Evolutionary conservation across 139 green algal genomes (phyloP).

Genomic region (Pleodorina starrii): DNA sequence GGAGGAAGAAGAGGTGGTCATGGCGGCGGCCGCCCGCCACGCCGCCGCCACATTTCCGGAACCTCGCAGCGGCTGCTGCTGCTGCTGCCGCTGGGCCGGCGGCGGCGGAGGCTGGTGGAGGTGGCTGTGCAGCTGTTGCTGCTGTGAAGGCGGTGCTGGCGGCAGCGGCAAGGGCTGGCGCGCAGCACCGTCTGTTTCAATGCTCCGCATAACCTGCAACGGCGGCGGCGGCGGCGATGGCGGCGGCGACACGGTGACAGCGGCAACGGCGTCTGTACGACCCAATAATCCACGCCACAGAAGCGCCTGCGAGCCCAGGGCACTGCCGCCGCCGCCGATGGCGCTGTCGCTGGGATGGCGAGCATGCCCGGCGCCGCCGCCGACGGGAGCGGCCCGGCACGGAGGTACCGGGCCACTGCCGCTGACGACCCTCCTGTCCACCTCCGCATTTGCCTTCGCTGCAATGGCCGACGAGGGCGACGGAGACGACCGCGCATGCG

Average conservation of each 20-base stretch:
- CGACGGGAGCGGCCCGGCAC: background rate
- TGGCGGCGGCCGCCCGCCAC: background rate
- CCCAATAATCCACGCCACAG: too few relatives aligned
- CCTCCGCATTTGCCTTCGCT: background rate
- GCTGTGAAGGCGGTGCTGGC: background rate
- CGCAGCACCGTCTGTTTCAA: background rate
- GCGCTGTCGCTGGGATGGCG: background rate
- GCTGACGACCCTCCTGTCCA: background rate
- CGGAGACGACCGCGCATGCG: background rate
- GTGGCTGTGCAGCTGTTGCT: background rate
- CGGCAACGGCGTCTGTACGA: too few relatives aligned
- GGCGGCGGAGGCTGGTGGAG: too few relatives aligned
- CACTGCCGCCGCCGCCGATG: too few relatives aligned
- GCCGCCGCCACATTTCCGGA: background rate
- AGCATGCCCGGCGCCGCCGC: background rate
- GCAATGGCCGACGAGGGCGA: background rate
- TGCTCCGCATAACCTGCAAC: background rate
- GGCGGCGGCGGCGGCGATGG: background rate
- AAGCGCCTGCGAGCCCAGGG: too few relatives aligned
- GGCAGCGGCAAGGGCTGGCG: background rate
- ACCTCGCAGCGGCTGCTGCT: background rate
- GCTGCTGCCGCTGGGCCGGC: too few relatives aligned
- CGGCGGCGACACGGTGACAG: too few relatives aligned
- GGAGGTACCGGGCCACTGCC: background rate
- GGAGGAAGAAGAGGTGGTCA: background rate